Base-by-base conservation (phyloP, 1,139 yeast genomes). In the Candida frijolesensis region DNA sequence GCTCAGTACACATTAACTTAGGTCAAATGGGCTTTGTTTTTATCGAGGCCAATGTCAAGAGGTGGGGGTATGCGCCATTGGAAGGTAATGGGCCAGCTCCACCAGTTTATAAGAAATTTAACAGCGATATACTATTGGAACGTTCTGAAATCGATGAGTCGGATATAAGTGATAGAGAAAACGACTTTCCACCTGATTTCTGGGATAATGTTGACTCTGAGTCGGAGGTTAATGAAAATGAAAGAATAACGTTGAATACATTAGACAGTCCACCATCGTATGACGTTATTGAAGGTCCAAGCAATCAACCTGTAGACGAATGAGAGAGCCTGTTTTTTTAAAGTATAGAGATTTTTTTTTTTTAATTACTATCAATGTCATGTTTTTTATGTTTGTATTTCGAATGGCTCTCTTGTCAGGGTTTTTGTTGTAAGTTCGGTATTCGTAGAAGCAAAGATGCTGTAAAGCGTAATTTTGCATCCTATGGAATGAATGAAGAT, bases 31-130 rank as follows among this genome's bases (percentile, higher is more conserved):
- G 85, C 4, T 82, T 66, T 62, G 85, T 82, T 2, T 80, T 77
- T 58, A 81, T 82, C 34, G 86, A 82, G 61, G 85, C 77, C 1
- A 81, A 82, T 57, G 85, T 82, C 19, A 82, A 82, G 57, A 80
- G 79, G 61, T 82, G 86, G 86, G 85, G 85, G n/a, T 80, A 78
- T 63, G 86, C 83, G 1, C 85, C 85, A 1, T 60, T 82, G 48
- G 83, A 79, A 62, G 86, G 86, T 1, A 74, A 63, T 44, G 84
- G 82, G n/a, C 80, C 83, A 2, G 81, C 85, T n/a, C 86, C 86
- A 1, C 86, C 86, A 9, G 78, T 81, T 27, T 82, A 82, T 62
- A 78, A 77, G 51, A 79, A 78, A 55, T 82, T 78, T 59, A 81
- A 80, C 56, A 67, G 74, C 16, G 86, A 82, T 62, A 79, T 82